Evolutionary conservation across 768 basidiomycete genomes (phyloP).

Genomic region (Russula griseocarnosa): DNA sequence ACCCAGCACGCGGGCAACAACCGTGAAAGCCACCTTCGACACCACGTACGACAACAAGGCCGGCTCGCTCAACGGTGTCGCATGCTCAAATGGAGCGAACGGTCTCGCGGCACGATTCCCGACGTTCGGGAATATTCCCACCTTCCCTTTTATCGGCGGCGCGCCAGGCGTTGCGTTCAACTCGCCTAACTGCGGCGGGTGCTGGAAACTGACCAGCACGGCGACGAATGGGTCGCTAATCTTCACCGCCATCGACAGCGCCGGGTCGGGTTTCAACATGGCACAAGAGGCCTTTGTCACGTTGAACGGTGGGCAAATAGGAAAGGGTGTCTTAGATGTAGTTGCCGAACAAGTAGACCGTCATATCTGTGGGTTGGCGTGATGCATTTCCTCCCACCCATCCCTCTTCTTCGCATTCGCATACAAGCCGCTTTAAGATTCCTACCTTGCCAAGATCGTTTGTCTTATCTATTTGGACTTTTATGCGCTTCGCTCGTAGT

Average conservation of each 20-base stretch:
- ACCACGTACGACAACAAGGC: conserved; percentile 44
- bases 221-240: conserved; percentile 37
- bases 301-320: conserved; percentile 32
- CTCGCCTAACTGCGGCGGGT: conserved; percentile 53
- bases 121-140: conserved; percentile 50
- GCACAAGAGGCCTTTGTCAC: conserved; percentile 34
- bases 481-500: too few relatives aligned
- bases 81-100: conserved; percentile 51
- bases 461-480: too few relatives aligned
- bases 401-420: too few relatives aligned
- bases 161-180: conserved; percentile 48
- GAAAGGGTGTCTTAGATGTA: conserved; percentile 31
- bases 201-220: conserved; percentile 54
- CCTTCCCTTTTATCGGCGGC: conserved; percentile 59
- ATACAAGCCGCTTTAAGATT: too few relatives aligned
- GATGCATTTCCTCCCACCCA: not conserved
- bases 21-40: conserved; percentile 38
- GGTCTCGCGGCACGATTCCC: conserved; percentile 48
- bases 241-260: conserved; percentile 51
- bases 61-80: conserved; percentile 41
- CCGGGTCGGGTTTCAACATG: conserved; percentile 38
- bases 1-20: too few relatives aligned
- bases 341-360: conserved; percentile 31
- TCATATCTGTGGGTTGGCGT: conserved; percentile 30
- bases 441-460: too few relatives aligned